Evolutionary conservation across 192 early-diverging fungal genomes (phyloP), one percentile per base, ranked within the genome.

Genomic region (Chytriomyces sp.): DNA sequence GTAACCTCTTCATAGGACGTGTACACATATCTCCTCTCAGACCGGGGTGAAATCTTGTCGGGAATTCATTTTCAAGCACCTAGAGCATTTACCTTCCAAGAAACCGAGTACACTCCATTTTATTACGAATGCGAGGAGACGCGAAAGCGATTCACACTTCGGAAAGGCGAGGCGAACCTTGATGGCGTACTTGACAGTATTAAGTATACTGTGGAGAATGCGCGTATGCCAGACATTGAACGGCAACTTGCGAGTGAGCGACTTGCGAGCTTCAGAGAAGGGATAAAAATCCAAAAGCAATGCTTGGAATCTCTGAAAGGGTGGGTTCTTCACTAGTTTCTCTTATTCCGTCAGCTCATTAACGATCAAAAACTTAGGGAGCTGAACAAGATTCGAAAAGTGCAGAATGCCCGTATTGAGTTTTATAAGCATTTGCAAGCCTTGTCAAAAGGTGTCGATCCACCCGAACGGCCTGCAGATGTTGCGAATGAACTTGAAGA

Each of bases 351-450:
- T n/a, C 19, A 25, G 56, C 53, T 36, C 26, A 34, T 28, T 61
- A 17, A 28, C 34, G n/a, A 36, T 6, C 32, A 0, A 4, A 54
- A 68, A 64, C 4, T 36, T 39, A 84, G 82, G 25, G 83, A 84
- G 70, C 32, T 72, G 22, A 52, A 22, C 4, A 60, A 58, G 10
- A 58, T 80, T 26, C 7, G 53, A 25, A 60, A 72, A 56, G 44
- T 85, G 12, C 75, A 70, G n/a, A 82, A 85, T 63, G 56, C 73
- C 12, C 76, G 84, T n/a, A 70, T 81, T 5, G 52, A 56, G 30
- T 85, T 80, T 65, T 85, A 59, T 52, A 39, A 41, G 5, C 75
- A 77, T 38, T 72, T 85, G 28, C 78, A 85, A 63, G 44, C 52
- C 12, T 34, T 85, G 25, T 81, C 79, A 3, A 77, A 83, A 54